Conservation (phyloP, 768 basidiomycete species). For the Rhizopogon vulgaris region DNA sequence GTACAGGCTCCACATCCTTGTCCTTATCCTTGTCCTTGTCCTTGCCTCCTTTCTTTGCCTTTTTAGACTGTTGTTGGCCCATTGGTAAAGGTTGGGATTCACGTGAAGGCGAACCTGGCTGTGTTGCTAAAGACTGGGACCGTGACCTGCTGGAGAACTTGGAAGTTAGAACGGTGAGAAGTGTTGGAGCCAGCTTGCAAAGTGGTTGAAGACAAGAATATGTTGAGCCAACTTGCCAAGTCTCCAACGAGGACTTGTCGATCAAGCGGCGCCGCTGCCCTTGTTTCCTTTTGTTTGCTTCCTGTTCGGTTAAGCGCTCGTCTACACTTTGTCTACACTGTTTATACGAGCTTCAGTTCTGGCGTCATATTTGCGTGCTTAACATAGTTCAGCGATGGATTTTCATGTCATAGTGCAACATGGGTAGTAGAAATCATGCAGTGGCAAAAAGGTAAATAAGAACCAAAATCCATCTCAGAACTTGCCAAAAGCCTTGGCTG, state of each 20-base stretch:
- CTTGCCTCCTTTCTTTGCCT: conserved; percentile 63
- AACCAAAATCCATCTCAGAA: conserved; percentile 47
- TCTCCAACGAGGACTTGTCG: conserved; percentile 22
- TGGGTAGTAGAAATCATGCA: conserved; percentile 16
- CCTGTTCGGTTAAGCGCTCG: not conserved
- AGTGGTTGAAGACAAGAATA: conserved; percentile 1
- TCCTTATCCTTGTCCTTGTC: conserved; percentile 37
- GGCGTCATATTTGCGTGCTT: not conserved
- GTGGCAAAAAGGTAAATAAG: conserved; percentile 15
- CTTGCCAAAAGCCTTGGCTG: conserved; percentile 90
- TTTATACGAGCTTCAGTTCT: not conserved
- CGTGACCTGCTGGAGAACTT: conserved; percentile 61
- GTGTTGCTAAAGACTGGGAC: conserved; percentile 68
- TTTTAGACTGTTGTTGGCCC: conserved; percentile 85
- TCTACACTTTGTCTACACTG: no score
- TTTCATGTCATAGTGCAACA: conserved; percentile 24
- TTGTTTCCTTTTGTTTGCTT: conserved; percentile 29
- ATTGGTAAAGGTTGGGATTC: conserved; percentile 44
- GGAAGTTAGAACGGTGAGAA: conserved; percentile 70
- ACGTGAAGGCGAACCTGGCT: conserved; percentile 42
- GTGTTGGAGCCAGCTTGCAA: conserved; percentile 74
- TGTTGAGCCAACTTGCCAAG: not conserved
- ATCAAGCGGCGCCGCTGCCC: conserved; percentile 11
- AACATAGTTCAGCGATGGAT: conserved; percentile 7
- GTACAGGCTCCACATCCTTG: conserved; percentile 41